Conservation (phyloP, 257 asterid genomes). For the Solanum etuberosum region DNA sequence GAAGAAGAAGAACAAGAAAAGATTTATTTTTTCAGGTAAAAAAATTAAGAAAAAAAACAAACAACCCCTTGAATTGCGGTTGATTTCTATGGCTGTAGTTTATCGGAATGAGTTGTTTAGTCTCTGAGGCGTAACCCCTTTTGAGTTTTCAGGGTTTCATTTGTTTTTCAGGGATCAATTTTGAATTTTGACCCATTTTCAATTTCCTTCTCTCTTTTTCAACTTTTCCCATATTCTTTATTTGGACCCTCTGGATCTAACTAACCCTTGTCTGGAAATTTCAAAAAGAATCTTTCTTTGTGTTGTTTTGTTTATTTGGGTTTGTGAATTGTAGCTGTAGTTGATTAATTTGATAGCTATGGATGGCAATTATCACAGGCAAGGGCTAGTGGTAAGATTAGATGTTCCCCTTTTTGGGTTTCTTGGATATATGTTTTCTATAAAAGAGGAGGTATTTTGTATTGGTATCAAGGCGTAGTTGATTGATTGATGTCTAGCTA, state of each 20-base stretch:
- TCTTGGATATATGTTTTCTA: background rate
- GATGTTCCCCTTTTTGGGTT: background rate
- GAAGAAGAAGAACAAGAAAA: background rate
- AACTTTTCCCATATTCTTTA: background rate
- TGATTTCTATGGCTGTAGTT: background rate
- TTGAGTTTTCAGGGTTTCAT: background rate
- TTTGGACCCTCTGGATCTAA: conserved; percentile 1
- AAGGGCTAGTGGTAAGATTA: conserved; percentile 2
- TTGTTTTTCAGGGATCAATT: background rate
- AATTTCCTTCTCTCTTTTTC: background rate
- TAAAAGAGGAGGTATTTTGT: background rate
- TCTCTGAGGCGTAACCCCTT: background rate
- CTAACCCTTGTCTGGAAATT: background rate
- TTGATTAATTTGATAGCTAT: background rate
- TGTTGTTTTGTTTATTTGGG: background rate
- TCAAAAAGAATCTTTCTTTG: background rate
- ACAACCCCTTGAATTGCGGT: background rate
- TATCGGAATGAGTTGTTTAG: background rate
- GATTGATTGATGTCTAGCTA: background rate
- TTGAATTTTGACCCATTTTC: background rate
- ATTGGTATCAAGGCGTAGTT: background rate
- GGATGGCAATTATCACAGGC: background rate
- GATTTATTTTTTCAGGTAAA: background rate
- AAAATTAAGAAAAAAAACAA: background rate
- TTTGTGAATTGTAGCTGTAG: background rate